Base-by-base conservation (phyloP, 371 early-diverging fungal genomes). In the Lichtheimia ramosa region DNA sequence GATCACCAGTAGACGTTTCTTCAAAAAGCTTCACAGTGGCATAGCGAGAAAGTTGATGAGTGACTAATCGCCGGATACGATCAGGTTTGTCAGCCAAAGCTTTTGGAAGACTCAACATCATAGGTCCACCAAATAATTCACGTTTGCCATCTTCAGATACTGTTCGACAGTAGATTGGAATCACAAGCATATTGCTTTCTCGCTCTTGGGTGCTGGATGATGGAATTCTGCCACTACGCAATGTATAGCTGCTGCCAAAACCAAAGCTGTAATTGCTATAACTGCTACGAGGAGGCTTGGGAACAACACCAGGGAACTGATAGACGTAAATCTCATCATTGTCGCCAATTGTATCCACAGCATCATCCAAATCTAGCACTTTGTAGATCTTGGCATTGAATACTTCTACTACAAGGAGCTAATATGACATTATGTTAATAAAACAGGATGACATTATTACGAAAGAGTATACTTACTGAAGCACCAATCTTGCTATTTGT, bases 281-380 rank as follows among this genome's bases (percentile, higher is more conserved):
- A 10, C 34, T 8, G 10, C 34, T 34, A 8, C 10, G 46, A 8
- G 46, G 7, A n/a, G 46, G 46, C n/a, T 2, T 21, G 3, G 75
- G 75, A 13, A 72, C 57, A 1, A 56, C 43, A 8, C 65, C 68
- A 18, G 88, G 87, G 1, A 88, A 68, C 56, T 92, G 88, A 56
- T 90, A 87, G 16, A 90, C 72, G 53, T 81, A 84, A 24, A 91
- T 85, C n/a, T 67, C 76, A 67, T 94, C 94, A 12, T 51, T 63
- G 0, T 65, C 67, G 10, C 71, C 68, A 43, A 94, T 80, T 12
- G 75, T 83, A 6, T 82, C 77, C 10, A 90, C 81, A 2, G 81
- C 59, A 24, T 92, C 92, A 16, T 69, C 64, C 49, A 86, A 83
- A 12, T 76, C 68, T 42, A 85, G 88, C 0, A 91, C 63, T 56